Base-by-base conservation (phyloP, 805 yeast species). In the Saturnispora galanensis region DNA sequence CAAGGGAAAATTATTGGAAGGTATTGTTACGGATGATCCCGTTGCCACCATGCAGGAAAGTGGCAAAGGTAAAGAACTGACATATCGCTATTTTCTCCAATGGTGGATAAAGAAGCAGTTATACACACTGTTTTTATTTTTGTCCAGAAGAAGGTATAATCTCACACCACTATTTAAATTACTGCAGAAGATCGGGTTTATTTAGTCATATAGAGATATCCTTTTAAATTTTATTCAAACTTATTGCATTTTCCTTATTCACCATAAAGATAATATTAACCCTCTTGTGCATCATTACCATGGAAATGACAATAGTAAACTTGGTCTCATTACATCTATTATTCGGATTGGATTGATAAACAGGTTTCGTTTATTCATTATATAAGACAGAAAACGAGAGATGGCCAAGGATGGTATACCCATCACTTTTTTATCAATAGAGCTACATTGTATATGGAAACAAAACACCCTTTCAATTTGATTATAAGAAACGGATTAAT, bases 11-110 rank as follows among this genome's bases (percentile, higher is more conserved):
- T 40, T 46, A 15, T 35, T 56, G 10, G 47, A 46, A 3, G 63
- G 61, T 31, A 31, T 53, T 15, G 43, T 56, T 31, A 52, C 56
- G 13, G 59, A 54, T 42, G 57, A 56, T 39, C 56, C 53, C 15
- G 5, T 38, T 13, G 38, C 28, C 10, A 47, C 47, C 15, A 16
- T 41, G 35, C 40, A 41, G 21, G 38, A 45, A 26, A 18, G n/a
- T 5, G 6, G 26, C 2, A 17, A 34, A 10, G 15, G 31, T 2
- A 40, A 31, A 28, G 10, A 21, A 4, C 6, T 33, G 3, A 41
- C 49, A 10, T 11, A 46, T 34, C 38, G 32, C 6, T 56, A 50
- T 42, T 41, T 32, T 11, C 9, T 56, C 4, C 32, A 37, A 13
- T 35, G 41, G 16, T 55, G 51, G 45, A 3, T 54, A 15, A 50